A percentile compares a stretch with the other conserved stretches of the same genome.
phyloP scores from a whole-genome alignment of 768 basidiomycete species.

The Termitomyces sp. region DNA sequence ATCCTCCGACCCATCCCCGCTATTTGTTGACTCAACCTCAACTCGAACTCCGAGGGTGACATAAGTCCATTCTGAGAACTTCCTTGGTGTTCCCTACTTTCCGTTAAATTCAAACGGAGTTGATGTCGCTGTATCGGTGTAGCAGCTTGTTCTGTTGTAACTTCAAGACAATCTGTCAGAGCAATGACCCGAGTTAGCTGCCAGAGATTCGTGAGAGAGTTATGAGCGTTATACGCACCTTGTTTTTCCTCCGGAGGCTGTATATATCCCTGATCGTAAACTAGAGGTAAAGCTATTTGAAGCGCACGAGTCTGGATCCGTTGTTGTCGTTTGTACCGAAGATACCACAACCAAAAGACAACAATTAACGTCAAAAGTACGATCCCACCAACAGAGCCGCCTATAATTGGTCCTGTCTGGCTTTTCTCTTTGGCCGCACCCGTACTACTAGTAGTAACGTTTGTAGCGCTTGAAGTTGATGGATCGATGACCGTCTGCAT shows the following conservation, averaged over 20 bases:
- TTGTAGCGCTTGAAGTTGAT: too few relatives aligned
- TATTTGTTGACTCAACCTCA: too few relatives aligned
- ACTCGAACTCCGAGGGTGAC: too few relatives aligned
- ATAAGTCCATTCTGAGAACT: background rate
- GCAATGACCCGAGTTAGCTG: background rate
- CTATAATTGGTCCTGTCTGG: background rate
- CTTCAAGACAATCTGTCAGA: background rate
- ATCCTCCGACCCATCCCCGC: too few relatives aligned
- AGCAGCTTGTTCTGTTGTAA: background rate
- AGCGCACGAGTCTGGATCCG: background rate
- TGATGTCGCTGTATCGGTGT: background rate
- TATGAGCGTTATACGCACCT: background rate
- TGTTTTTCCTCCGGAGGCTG: background rate
- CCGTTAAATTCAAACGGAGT: background rate
- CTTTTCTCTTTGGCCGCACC: background rate
- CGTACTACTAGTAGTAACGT: background rate
- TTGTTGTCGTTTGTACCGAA: background rate
- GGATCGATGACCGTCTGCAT: too few relatives aligned
- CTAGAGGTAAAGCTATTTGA: background rate
- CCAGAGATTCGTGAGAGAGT: background rate
- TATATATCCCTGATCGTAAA: background rate
- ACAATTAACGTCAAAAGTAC: background rate
- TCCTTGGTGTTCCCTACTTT: background rate
- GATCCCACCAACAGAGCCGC: background rate
- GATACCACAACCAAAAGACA: background rate